Conservation (phyloP, 2,329 filamentous ascomycete genomes). For the Passalora sequoiae region DNA sequence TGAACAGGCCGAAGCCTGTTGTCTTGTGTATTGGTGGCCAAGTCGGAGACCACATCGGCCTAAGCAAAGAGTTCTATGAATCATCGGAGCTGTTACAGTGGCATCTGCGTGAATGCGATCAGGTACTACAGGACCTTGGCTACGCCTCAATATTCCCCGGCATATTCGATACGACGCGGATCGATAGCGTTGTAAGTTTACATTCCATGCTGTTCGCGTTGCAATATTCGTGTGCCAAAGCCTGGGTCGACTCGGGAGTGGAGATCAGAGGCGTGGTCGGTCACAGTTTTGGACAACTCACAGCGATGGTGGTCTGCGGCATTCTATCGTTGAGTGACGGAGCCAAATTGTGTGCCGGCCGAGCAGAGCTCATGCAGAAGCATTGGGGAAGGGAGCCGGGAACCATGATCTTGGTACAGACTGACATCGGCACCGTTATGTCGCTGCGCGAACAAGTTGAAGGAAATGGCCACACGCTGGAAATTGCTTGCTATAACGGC, state of each 20-base stretch:
- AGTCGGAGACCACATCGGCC: neutral
- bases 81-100: neutral
- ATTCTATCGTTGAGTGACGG: slow-evolving; percentile 2
- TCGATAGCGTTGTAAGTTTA: slow-evolving; percentile 3
- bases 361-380: slow-evolving; percentile 5
- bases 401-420: slow-evolving; percentile 5
- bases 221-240: slow-evolving; percentile 9
- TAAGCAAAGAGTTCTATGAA: slow-evolving; percentile 3
- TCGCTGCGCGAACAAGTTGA: slow-evolving; percentile 4
- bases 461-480: neutral
- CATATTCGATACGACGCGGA: slow-evolving; percentile 1
- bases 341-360: slow-evolving; percentile 1
- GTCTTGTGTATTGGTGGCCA: slow-evolving; percentile 6
- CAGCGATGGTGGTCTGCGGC: slow-evolving; percentile 2
- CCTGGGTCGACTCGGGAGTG: slow-evolving; percentile 6
- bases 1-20: no score
- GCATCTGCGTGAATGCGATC: slow-evolving; percentile 6
- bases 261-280: slow-evolving; percentile 7
- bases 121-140: neutral
- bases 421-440: slow-evolving; percentile 15
- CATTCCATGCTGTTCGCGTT: slow-evolving; percentile 8
- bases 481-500: slow-evolving; percentile 19
- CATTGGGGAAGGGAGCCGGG: slow-evolving; percentile 6
- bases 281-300: slow-evolving; percentile 11
- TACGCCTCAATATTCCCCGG: slow-evolving; percentile 5